phyloP scores from a whole-genome alignment of 2,329 filamentous ascomycete genomes.

The Diatrype stigma region DNA sequence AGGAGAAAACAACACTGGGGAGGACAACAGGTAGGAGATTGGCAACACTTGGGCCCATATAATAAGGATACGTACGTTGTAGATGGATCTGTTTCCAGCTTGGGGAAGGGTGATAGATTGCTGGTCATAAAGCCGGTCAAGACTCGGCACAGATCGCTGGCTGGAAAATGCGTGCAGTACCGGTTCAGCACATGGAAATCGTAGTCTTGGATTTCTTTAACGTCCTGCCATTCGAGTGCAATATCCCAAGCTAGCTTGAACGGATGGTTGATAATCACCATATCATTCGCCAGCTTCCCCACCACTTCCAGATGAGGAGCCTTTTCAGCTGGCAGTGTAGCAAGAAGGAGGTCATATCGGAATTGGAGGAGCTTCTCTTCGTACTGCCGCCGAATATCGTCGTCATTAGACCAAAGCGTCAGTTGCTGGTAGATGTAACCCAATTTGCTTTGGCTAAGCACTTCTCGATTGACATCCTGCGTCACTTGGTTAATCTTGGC shows the following conservation, averaged over 20 bases:
- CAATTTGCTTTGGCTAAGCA: conserved; percentile 71
- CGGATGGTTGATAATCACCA: conserved; percentile 94
- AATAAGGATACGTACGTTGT: conserved; percentile 6
- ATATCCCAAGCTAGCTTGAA: conserved; percentile 90
- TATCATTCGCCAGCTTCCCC: conserved; percentile 74
- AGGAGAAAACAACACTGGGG: no score
- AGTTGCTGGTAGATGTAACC: conserved; percentile 76
- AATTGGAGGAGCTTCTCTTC: conserved; percentile 87
- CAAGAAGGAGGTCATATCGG: conserved; percentile 72
- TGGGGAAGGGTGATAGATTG: conserved; percentile 76
- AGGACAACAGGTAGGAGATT: no score
- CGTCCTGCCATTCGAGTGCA: conserved; percentile 82
- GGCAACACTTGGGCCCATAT: neutral
- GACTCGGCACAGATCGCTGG: conserved; percentile 76
- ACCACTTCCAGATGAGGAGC: conserved; percentile 66
- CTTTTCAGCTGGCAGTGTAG: conserved; percentile 65
- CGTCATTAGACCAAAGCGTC: conserved; percentile 86
- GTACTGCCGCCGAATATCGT: conserved; percentile 75
- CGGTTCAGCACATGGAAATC: conserved; percentile 74
- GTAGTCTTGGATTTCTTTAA: conserved; percentile 68
- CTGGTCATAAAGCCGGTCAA: conserved; percentile 79
- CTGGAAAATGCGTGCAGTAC: conserved; percentile 80
- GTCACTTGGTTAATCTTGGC: conserved; percentile 81
- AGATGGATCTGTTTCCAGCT: conserved; percentile 14
- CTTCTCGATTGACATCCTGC: conserved; percentile 79